Base-by-base conservation (phyloP, 2,329 filamentous ascomycete species). In the Trichoderma koningii region DNA sequence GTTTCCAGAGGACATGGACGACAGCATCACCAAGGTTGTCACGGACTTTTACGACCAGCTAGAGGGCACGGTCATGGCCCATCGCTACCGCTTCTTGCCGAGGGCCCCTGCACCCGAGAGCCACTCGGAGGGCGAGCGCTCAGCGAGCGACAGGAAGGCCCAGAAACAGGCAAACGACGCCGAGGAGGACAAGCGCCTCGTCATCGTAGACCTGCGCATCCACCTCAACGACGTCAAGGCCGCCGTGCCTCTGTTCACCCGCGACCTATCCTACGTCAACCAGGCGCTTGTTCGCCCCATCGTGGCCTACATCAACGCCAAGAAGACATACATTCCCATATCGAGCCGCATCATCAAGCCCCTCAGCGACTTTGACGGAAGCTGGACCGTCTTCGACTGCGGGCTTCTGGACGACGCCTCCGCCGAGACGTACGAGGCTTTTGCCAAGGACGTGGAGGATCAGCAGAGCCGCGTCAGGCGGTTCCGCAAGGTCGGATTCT, bases 11-110 rank as follows among this genome's bases (percentile, higher is more conserved):
- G 95, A 98, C 63, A 87, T 87, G 47, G 91, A 96, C 66, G 93
- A 94, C 68, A 91, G 93, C 68, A 89, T 99, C 64, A 90, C 89
- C 26, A 97, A 97, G 75, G 93, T 97, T 52, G 91, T 99, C 85
- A 89, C 90, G n/a, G 93, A 97, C 74, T 93, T 99, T 72, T 98
- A 98, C 77, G 94, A 98, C 75, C 91, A 92, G 67, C 86, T 99
- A 73, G 95, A 99, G 78, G 93, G 95, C 50, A 93, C 93, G 0
- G 93, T 98, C 23, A 92, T 89, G 1, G 87, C 89, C 28, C 92
- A 92, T 73, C 86, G 88, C 30, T 88, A 90, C 69, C 81, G 81
- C 48, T 82, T 89, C 57, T 78, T 88, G 5, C 85, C 86, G 66
- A 82, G 81, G 55, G 28, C 66, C 12, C 70, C 73, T 21, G 72